Evolutionary conservation across 1,139 yeast species (phyloP), one percentile per base, ranked within the genome.

Genomic region (Pichia sp.): DNA sequence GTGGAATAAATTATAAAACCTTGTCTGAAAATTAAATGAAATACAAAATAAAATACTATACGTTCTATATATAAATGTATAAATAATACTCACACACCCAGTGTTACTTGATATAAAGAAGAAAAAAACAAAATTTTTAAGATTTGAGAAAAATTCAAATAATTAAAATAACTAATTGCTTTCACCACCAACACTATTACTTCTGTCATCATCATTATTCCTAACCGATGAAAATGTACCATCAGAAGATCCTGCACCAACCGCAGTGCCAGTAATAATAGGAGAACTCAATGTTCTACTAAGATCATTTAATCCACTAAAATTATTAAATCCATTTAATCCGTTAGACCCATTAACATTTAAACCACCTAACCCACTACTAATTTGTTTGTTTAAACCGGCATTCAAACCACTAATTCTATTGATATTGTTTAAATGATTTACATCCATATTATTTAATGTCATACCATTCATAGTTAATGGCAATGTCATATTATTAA

Each of bases 271-370:
- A 20, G 45, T 23, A 24, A 39, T 30, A 16, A 40, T 31, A 9
- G 47, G 47, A 20, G 47, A 40, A 37, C 44, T 44, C 23, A 44
- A 37, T 4, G 44, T 40, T 33, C 44, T 29, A 20, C 40, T 30
- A n/a, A 44, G 32, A 33, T 42, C 46, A 37, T 30, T 37, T 20
- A 45, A 35, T 30, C 45, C 46, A 29, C 27, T 46, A n/a, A 45
- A 26, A 8, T 37, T 37, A 25, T 35, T 39, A 11, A 41, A 34
- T 16, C 45, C 42, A 34, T 37, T 35, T n/a, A 44, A 20, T 22
- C 39, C 41, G 31, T 41, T 41, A 6, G 34, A 28, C 11, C 48
- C 45, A 35, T 39, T 41, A 8, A 30, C 23, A 6, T 22, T 32
- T 35, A 42, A 37, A 22, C 32, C 33, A 33, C 37, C 22, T 16